Base-by-base conservation (phyloP, 2,329 filamentous ascomycete species). In the Monilinia aucupariae region DNA sequence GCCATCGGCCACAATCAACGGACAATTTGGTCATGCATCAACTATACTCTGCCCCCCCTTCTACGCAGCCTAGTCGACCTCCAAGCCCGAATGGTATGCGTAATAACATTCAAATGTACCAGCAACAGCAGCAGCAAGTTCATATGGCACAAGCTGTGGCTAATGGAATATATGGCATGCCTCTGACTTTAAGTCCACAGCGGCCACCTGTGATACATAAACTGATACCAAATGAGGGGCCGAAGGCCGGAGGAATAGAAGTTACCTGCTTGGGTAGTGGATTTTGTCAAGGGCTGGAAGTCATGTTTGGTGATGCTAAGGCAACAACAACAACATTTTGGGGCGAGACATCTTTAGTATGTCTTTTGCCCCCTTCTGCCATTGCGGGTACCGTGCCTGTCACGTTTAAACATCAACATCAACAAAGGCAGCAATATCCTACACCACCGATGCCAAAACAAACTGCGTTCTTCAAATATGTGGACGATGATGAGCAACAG, bases 241-340 rank as follows among this genome's bases (percentile, higher is more conserved):
- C 92, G 8, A 90, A 87, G 64, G 85, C 85, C 43, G 92, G 92
- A 64, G 92, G 92, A 49, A 92, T 91, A 59, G 92, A 97, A 74
- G 91, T 96, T 3, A 93, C 90, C 0, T 84, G 94, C 62, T 79
- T 96, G 10, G 92, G 92, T 22, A 89, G 86, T 67, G 85, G 87
- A 17, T 96, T 96, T 73, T 87, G 86, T 67, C 87, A 89, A 75
- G 85, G 85, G 1, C 81, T 96, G 66, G 89, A 92, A 66, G 90
- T 96, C 61, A 89, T 92, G 75, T 97, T 97, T 74, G 92, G 92
- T 25, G 85, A 88, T 65, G 80, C 78, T 20, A 77, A 82, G 53
- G 85, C 85, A 22, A 85, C 82, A 0, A 84, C 82, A 1, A 86
- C 84, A 2, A 85, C 83, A 6, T 88, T 81, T 69, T 87, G 83